Evolutionary conservation across 306 rosid species (phyloP), one percentile per base, ranked within the genome.

Genomic region (Lablab purpureus): DNA sequence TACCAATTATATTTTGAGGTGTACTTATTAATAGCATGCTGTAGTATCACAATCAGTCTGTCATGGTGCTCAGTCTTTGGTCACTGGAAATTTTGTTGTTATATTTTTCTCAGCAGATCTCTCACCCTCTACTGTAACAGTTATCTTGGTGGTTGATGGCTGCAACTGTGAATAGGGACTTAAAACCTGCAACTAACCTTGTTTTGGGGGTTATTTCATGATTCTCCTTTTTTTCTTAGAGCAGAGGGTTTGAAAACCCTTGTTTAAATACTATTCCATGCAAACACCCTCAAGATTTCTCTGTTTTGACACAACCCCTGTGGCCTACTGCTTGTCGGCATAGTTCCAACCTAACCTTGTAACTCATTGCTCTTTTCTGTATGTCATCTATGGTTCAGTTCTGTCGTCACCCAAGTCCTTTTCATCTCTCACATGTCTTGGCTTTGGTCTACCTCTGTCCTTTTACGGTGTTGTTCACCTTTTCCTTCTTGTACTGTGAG

Each of bases 1-100:
- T 49, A 67, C 56, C 70, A 52, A 75, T 71, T 51, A 34, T 37
- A 22, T 47, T 77, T 66, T 52, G 54, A 67, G 30, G 11, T 28
- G 13, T 62, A 67, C 10, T 76, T 76, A 21, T 64, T 56, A 67
- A 66, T 36, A 37, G 32, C 71, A 66, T 37, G 51, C 50, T 19
- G 37, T 36, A 36, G 50, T 65, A n/a, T n/a, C n/a, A 8, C 30
- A 37, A 7, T 66, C 51, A 66, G 69, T 63, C 46, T 63, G 23
- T 34, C 22, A 15, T 32, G 43, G 68, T 32, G 23, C 41, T 30
- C 27, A 62, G 43, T 32, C 46, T 64, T 30, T 1, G 3, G 45
- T 22, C 47, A 19, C 19, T 37, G 23, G 17, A 66, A 40, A 40
- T 66, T 45, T 19, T 66, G 28, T 64, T 32, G 70, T 10, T 10